Evolutionary conservation across 2,329 filamentous ascomycete genomes (phyloP).

Genomic region (Pseudophaeomoniella oleicola): DNA sequence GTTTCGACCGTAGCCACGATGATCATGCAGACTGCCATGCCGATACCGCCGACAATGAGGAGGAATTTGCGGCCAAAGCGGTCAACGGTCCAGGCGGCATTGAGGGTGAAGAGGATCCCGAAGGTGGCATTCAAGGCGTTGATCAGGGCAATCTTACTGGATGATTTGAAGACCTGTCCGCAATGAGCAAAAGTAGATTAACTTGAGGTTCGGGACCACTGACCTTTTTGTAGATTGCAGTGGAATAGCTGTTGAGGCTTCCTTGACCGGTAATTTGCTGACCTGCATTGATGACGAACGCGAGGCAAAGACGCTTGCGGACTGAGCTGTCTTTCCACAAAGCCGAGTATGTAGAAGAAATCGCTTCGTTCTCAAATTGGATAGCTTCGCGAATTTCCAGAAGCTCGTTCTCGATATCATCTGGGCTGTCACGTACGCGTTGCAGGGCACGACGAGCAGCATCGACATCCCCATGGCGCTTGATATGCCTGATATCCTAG

Average conservation of each 20-base stretch:
- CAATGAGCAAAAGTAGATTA: no score
- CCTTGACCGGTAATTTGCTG: slow-evolving; percentile 62
- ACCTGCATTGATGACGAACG: slow-evolving; percentile 53
- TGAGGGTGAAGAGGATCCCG: slow-evolving; percentile 58
- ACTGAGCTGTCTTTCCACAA: slow-evolving; percentile 57
- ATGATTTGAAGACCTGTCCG: slow-evolving; percentile 19
- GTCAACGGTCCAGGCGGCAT: slow-evolving; percentile 60
- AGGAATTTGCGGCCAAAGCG: slow-evolving; percentile 57
- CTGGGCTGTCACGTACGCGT: slow-evolving; percentile 48
- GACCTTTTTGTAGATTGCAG: slow-evolving; percentile 59
- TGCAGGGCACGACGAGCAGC: slow-evolving; percentile 43
- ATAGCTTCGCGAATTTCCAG: slow-evolving; percentile 51
- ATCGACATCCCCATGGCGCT: slow-evolving; percentile 41
- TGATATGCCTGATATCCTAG: no score
- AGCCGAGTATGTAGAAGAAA: slow-evolving; percentile 46
- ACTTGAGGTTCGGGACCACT: slow-evolving; percentile 39
- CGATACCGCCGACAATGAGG: slow-evolving; percentile 52
- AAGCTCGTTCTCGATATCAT: slow-evolving; percentile 54
- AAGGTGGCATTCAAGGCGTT: slow-evolving; percentile 55
- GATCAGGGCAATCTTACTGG: slow-evolving; percentile 50
- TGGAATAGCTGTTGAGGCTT: slow-evolving; percentile 57
- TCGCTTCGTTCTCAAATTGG: slow-evolving; percentile 57
- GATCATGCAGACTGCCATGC: slow-evolving; percentile 58
- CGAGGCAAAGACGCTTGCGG: slow-evolving; percentile 50
- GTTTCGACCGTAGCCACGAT: slow-evolving; percentile 45